A percentile compares a stretch with the other conserved stretches of the same genome.
These are phyloP conservation scores for Rhizophagus clarus DNA, from an alignment of 192 early-diverging fungal species.

Conservation along the genomic window DNA sequence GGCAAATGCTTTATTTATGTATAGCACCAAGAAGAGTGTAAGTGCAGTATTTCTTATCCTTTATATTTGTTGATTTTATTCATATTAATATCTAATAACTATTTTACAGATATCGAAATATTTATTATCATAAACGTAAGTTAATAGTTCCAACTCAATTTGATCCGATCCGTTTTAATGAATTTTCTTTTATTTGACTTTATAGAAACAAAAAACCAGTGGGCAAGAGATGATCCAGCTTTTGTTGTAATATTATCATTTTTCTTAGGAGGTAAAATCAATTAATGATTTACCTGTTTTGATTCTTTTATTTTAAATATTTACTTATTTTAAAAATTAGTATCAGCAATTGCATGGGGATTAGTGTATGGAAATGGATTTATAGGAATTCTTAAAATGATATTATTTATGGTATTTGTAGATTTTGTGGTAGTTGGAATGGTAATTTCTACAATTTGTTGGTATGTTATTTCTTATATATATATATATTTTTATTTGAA, in stretches of 20 bases:
- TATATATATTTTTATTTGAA: not conserved
- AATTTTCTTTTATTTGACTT: conserved; percentile 15
- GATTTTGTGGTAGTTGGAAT: conserved; percentile 79
- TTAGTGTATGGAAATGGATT: conserved; percentile 70
- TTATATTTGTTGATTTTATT: not conserved
- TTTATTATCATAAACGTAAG: conserved; percentile 95
- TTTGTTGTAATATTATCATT: conserved; percentile 79
- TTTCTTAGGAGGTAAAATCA: conserved; percentile 62
- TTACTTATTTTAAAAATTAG: conserved; percentile 39
- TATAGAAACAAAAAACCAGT: conserved; percentile 96
- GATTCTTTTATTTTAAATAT: not conserved
- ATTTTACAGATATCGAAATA: conserved; percentile 80
- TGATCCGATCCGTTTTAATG: conserved; percentile 16
- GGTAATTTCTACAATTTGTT: conserved; percentile 68
- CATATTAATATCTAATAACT: not conserved
- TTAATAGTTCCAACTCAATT: not conserved
- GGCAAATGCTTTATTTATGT: conserved; percentile 86
- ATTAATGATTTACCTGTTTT: not conserved
- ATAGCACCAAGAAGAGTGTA: conserved; percentile 84
- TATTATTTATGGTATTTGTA: conserved; percentile 80
- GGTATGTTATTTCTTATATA: conserved; percentile 50
- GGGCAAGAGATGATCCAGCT: conserved; percentile 96
- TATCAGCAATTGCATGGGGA: conserved; percentile 83
- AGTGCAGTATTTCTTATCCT: conserved; percentile 30
- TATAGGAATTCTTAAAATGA: conserved; percentile 69